Evolutionary conservation across 1,284 basidiomycete species (phyloP).

Genomic region (Sporisorium graminicola): DNA sequence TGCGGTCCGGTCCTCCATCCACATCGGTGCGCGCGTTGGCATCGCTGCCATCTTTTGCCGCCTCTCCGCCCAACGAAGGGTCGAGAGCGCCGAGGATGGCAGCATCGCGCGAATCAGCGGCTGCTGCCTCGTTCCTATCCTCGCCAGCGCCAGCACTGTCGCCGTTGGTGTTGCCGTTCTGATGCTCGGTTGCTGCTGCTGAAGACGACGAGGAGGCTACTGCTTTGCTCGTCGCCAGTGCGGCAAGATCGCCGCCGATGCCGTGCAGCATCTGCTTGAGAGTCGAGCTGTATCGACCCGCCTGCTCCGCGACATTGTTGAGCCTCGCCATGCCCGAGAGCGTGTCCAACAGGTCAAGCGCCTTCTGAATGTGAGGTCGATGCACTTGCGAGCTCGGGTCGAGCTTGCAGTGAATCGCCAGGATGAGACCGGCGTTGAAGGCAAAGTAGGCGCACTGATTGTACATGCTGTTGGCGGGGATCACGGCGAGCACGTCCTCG

Average conservation of each 20-base stretch:
- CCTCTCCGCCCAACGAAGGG: conserved; percentile 30
- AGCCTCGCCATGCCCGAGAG: conserved; percentile 46
- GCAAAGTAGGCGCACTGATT: conserved; percentile 54
- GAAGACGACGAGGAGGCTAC: conserved; percentile 17
- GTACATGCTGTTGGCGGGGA: conserved; percentile 50
- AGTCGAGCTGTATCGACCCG: conserved; percentile 55
- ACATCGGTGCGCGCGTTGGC: conserved; percentile 23
- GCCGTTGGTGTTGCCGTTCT: conserved; percentile 21
- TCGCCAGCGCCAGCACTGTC: conserved; percentile 1
- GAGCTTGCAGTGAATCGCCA: conserved; percentile 56
- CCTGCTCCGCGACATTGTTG: conserved; percentile 58
- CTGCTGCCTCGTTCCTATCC: conserved; percentile 6
- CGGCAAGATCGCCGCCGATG: conserved; percentile 38
- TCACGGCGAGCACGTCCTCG: conserved; percentile 41
- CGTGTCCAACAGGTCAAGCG: conserved; percentile 49
- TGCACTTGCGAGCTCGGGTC: conserved; percentile 48
- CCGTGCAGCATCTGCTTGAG: conserved; percentile 54
- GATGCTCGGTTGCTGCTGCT: background rate
- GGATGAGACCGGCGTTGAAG: conserved; percentile 57
- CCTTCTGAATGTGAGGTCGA: conserved; percentile 57
- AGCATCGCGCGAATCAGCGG: conserved; percentile 12
- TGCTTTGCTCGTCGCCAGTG: conserved; percentile 27
- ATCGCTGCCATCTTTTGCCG: conserved; percentile 11
- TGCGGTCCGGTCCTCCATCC: conserved; percentile 38
- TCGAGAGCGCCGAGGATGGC: conserved; percentile 32